These are phyloP conservation scores for Crithidia expoeki DNA, from an alignment of 208 protist species.

Conservation along the genomic window DNA sequence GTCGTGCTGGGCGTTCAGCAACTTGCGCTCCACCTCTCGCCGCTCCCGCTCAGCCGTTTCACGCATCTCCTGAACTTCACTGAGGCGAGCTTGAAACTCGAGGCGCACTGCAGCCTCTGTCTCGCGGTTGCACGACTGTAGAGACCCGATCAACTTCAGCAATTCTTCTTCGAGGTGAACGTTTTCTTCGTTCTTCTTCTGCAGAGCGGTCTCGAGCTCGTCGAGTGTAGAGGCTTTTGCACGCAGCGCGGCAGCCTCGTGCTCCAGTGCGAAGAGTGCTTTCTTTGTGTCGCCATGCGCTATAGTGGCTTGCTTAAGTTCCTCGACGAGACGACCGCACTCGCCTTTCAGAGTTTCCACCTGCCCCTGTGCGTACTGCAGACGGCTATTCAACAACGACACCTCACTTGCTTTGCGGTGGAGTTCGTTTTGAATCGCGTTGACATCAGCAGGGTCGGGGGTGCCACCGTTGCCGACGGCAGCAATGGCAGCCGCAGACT, in stretches of 20 bases:
- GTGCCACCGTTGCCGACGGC: not conserved
- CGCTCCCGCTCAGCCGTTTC: conserved; percentile 68
- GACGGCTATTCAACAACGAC: conserved; percentile 61
- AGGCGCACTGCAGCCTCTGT: conserved; percentile 77
- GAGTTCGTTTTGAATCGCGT: conserved; percentile 60
- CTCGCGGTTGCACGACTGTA: conserved; percentile 81
- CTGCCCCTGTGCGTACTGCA: conserved; percentile 68
- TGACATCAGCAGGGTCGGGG: conserved; percentile 41
- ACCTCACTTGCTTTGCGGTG: conserved; percentile 59
- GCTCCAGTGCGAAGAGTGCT: conserved; percentile 63
- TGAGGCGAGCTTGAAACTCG: conserved; percentile 70
- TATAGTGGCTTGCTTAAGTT: conserved; percentile 52
- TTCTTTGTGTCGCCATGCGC: conserved; percentile 54
- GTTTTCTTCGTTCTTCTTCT: conserved; percentile 66
- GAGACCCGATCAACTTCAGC: conserved; percentile 55
- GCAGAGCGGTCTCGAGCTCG: conserved; percentile 62
- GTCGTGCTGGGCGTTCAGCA: conserved; percentile 56
- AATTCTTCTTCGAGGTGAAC: conserved; percentile 67
- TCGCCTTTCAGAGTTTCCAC: conserved; percentile 74
- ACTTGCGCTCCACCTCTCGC: conserved; percentile 56
- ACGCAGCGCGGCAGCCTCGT: conserved; percentile 62
- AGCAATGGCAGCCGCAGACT: conserved; percentile 20
- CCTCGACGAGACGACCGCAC: conserved; percentile 70
- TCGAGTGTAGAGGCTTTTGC: conserved; percentile 47
- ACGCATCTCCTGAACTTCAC: conserved; percentile 72